Conservation (phyloP, 768 basidiomycete genomes). For the Panaeolus papilionaceus region DNA sequence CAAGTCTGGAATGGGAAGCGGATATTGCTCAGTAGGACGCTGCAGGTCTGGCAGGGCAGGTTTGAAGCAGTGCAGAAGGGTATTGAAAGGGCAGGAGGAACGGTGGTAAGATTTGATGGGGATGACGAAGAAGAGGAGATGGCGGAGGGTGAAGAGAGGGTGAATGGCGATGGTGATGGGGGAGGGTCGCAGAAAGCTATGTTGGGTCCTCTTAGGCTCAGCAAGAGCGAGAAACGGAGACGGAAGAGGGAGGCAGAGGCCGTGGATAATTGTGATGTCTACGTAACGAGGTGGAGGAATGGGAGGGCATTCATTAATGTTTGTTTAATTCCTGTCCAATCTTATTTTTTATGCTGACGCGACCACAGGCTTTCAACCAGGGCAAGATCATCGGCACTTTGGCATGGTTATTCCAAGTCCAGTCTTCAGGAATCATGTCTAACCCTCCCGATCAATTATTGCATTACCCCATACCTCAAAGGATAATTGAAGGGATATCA, state of each 20-base stretch:
- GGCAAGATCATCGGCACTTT: conserved; percentile 77
- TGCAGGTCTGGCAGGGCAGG: conserved; percentile 58
- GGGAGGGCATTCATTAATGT: conserved; percentile 78
- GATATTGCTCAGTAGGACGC: conserved; percentile 64
- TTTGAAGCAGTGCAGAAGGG: conserved; percentile 62
- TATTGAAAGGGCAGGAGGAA: conserved; percentile 62
- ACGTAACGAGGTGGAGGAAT: conserved; percentile 72
- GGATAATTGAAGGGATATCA: conserved; percentile 62
- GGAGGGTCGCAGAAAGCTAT: neutral
- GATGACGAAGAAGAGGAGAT: conserved; percentile 31
- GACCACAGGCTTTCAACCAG: conserved; percentile 59
- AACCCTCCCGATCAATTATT: conserved; percentile 77
- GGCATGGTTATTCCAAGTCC: conserved; percentile 83
- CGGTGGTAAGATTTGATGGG: conserved; percentile 34
- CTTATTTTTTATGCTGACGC: conserved; percentile 11
- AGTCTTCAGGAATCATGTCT: conserved; percentile 63
- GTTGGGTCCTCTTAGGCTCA: conserved; percentile 3
- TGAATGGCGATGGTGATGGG: conserved; percentile 16
- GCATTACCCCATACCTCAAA: conserved; percentile 82
- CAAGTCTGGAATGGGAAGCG: conserved; percentile 63
- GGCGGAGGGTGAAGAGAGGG: conserved; percentile 15
- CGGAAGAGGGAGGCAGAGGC: conserved; percentile 42
- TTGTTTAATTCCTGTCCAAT: conserved; percentile 24
- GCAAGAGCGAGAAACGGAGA: conserved; percentile 27
- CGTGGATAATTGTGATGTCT: conserved; percentile 66